These are phyloP conservation scores for Sarocladium kiliense DNA, from an alignment of 2,329 filamentous ascomycete species.

Conservation along the genomic window DNA sequence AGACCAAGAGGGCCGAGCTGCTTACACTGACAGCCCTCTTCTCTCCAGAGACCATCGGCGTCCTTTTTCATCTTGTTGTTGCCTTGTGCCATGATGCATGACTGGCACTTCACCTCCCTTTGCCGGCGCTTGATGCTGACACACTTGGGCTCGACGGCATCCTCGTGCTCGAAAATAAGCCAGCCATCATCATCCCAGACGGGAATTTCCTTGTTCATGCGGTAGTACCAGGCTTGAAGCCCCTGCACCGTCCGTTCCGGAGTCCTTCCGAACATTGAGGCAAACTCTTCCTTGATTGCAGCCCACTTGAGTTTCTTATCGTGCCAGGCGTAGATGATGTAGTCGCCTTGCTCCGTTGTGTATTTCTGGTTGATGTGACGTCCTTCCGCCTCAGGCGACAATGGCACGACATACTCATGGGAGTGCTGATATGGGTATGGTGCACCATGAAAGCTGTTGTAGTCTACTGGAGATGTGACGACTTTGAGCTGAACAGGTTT, in stretches of 20 bases:
- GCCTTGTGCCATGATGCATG: conserved; percentile 6
- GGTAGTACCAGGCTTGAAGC: conserved; percentile 38
- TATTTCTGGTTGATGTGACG: conserved; percentile 39
- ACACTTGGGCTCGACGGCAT: conserved; percentile 31
- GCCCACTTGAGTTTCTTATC: conserved; percentile 36
- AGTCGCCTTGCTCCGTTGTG: conserved; percentile 37
- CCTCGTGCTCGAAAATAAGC: conserved; percentile 33
- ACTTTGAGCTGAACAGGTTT: not conserved
- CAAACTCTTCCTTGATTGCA: conserved; percentile 33
- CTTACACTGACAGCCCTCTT: conserved; percentile 6
- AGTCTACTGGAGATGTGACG: not conserved
- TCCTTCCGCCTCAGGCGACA: conserved; percentile 17
- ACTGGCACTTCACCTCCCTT: conserved; percentile 20
- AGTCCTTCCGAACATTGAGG: conserved; percentile 29
- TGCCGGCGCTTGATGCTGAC: conserved; percentile 35
- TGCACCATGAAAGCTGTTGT: not conserved
- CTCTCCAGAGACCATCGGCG: conserved; percentile 1
- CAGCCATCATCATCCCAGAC: conserved; percentile 34
- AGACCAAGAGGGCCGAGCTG: conserved; percentile 27
- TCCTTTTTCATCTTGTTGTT: conserved; percentile 8
- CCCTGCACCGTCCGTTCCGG: conserved; percentile 34
- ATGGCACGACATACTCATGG: not conserved
- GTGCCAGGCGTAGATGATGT: conserved; percentile 38
- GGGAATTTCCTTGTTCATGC: conserved; percentile 36
- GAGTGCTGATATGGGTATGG: not conserved